A percentile compares a stretch with the other conserved stretches of the same genome.
phyloP scores from a whole-genome alignment of 495 filamentous ascomycete genomes.

The Neurospora sp. region DNA sequence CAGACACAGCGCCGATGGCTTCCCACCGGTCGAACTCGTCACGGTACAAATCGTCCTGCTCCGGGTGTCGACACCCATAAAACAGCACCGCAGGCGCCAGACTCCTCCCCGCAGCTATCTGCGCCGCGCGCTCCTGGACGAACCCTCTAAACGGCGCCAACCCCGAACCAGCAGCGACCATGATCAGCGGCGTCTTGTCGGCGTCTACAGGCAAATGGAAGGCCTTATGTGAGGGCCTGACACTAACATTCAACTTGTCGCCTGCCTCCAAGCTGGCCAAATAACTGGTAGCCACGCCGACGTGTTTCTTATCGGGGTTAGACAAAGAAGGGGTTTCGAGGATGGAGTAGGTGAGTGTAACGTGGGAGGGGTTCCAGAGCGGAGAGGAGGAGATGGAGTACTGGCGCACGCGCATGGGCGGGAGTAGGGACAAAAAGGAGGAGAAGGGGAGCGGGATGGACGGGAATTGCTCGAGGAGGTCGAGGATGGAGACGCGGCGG shows the following conservation, averaged over 20 bases:
- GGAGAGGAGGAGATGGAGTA: conserved; percentile 78
- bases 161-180: conserved; percentile 46
- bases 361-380: conserved; percentile 42
- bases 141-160: conserved; percentile 65
- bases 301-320: conserved; percentile 32
- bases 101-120: conserved; percentile 39
- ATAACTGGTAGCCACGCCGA: conserved; percentile 52
- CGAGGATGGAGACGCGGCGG: conserved; percentile 53
- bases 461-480: conserved; percentile 52
- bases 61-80: conserved; percentile 50
- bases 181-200: conserved; percentile 54
- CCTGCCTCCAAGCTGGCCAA: conserved; percentile 49
- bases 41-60: conserved; percentile 49
- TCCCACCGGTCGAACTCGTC: conserved; percentile 53
- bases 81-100: conserved; percentile 54
- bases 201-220: conserved; percentile 59
- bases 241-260: conserved; percentile 51
- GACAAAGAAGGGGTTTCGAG: conserved; percentile 48
- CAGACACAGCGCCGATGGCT: conserved; percentile 43
- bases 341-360: conserved; percentile 58
- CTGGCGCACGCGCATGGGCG: conserved; percentile 64
- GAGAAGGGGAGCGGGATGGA: conserved; percentile 47
- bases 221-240: conserved; percentile 43
- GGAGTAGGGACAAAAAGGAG: conserved; percentile 57
- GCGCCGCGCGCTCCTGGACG: conserved; percentile 53